Percentiles rank a stretch among this genome's conserved stretches.
phyloP scores from a whole-genome alignment of 371 early-diverging fungal species.

The Rhizomucor miehei region DNA sequence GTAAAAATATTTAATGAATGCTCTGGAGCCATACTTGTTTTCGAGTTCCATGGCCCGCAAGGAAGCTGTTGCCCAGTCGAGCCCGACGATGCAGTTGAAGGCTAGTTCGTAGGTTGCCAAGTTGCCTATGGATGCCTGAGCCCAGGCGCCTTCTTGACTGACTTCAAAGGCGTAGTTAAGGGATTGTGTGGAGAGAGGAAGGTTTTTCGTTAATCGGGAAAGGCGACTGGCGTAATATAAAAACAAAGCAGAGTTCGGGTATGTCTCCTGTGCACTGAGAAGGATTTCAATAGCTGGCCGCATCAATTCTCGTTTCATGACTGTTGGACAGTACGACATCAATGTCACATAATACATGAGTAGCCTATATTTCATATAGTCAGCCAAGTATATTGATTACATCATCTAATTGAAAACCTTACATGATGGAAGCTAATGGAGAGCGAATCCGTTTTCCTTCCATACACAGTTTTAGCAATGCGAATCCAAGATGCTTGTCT shows the following conservation, averaged over 20 bases:
- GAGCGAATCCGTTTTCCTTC: slow-evolving; percentile 57
- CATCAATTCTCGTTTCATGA: slow-evolving; percentile 38
- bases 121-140: slow-evolving; percentile 48
- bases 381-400: neutral
- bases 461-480: slow-evolving; percentile 51
- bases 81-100: slow-evolving; percentile 50
- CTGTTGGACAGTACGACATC: slow-evolving; percentile 47
- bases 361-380: slow-evolving; percentile 15
- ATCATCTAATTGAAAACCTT: slow-evolving; percentile 1
- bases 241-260: slow-evolving; percentile 61
- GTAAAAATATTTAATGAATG: slow-evolving; percentile 57
- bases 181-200: slow-evolving; percentile 52
- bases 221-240: slow-evolving; percentile 57
- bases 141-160: slow-evolving; percentile 50
- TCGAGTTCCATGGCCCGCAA: slow-evolving; percentile 46
- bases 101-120: slow-evolving; percentile 61
- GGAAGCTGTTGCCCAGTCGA: slow-evolving; percentile 54
- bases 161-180: slow-evolving; percentile 52
- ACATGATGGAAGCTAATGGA: slow-evolving; percentile 56
- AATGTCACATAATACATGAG: slow-evolving; percentile 50
- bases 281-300: slow-evolving; percentile 55
- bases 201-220: slow-evolving; percentile 45
- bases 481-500: slow-evolving; percentile 58
- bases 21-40: slow-evolving; percentile 59
- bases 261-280: slow-evolving; percentile 48